phyloP scores from a whole-genome alignment of 768 basidiomycete species.

The Naganishia onofrii region DNA sequence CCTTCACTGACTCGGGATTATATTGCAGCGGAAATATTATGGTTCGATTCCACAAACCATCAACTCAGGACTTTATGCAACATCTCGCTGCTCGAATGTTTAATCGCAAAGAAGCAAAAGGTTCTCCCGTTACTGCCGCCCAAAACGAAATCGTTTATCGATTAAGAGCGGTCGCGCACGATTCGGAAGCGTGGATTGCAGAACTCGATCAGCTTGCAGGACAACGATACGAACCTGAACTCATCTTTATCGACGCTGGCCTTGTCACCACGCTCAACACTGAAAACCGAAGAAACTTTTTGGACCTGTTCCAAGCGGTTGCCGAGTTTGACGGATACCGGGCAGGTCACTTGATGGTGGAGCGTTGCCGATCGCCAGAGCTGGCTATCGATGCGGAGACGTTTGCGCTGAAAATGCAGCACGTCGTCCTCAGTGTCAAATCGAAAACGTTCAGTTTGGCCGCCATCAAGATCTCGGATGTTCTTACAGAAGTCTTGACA shows the following conservation, averaged over 20 bases:
- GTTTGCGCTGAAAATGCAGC: slow-evolving; percentile 96
- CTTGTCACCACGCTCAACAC: slow-evolving; percentile 82
- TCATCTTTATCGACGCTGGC: slow-evolving; percentile 95
- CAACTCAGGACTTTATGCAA: slow-evolving; percentile 64
- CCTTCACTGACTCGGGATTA: background rate
- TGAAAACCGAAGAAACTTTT: slow-evolving; percentile 83
- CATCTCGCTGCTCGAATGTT: slow-evolving; percentile 63
- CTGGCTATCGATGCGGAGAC: slow-evolving; percentile 87
- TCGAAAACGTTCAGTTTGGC: slow-evolving; percentile 94
- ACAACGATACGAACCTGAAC: slow-evolving; percentile 83
- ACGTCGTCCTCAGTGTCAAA: slow-evolving; percentile 87
- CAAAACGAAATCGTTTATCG: slow-evolving; percentile 61
- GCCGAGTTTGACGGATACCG: slow-evolving; percentile 97
- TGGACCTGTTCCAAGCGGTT: slow-evolving; percentile 92
- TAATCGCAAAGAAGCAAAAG: slow-evolving; percentile 51
- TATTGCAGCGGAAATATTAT: slow-evolving; percentile 75
- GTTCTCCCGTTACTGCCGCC: slow-evolving; percentile 35
- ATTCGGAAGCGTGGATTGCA: slow-evolving; percentile 63
- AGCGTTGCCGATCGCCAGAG: slow-evolving; percentile 86
- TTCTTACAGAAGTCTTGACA: slow-evolving; percentile 80
- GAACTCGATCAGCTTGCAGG: slow-evolving; percentile 64
- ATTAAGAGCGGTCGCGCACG: slow-evolving; percentile 63
- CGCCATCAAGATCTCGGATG: slow-evolving; percentile 92
- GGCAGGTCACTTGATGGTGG: slow-evolving; percentile 91
- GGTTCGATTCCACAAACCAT: slow-evolving; percentile 88